Base-by-base conservation (phyloP, 768 basidiomycete genomes). In the Suillus alpinus region DNA sequence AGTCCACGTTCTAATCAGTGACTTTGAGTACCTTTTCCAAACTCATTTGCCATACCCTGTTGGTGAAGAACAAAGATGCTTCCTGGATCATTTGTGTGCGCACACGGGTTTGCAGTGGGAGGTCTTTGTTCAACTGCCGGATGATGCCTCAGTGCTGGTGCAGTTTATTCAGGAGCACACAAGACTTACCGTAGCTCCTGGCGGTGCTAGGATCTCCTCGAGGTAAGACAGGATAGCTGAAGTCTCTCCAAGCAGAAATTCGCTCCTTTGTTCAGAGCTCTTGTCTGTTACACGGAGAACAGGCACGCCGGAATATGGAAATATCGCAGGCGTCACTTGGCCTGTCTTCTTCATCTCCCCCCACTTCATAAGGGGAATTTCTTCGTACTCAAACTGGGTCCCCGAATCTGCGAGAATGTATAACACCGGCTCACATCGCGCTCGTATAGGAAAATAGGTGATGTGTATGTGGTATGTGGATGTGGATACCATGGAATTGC, bases 371-470 rank as follows among this genome's bases (percentile, higher is more conserved):
- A 46, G 41, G 23, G 65, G 10, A n/a, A 72, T 59, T 34, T 64
- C 61, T 41, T 71, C 61, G 6, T 71, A 39, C 4, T 47, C 59
- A 31, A 71, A 70, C 6, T 69, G 58, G 31, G 65, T 18, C 1
- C 71, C 70, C 1, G 67, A 67, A 53, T 72, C 67, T 2, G 29
- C 69, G 34, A 71, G 71, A 29, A 72, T 59, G 18, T 68, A 62
- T 8, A 72, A 23, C 29, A 72, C 59, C 1, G 70, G 71, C 59
- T 71, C 71, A 1, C 69, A 66, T 46, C 71, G 67, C 37, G 16
- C 71, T 47, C 71, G 71, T 7, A 64, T 0, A 3, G 67, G 36
- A 41, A 71, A 52, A 52, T 71, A 71, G n/a, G 57, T 63, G 34
- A 71, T 62, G 53, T 64, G 64, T 14, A 72, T 58, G 20, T 62